Conservation (phyloP, 2,329 filamentous ascomycete species). For the Aureobasidium sp. region DNA sequence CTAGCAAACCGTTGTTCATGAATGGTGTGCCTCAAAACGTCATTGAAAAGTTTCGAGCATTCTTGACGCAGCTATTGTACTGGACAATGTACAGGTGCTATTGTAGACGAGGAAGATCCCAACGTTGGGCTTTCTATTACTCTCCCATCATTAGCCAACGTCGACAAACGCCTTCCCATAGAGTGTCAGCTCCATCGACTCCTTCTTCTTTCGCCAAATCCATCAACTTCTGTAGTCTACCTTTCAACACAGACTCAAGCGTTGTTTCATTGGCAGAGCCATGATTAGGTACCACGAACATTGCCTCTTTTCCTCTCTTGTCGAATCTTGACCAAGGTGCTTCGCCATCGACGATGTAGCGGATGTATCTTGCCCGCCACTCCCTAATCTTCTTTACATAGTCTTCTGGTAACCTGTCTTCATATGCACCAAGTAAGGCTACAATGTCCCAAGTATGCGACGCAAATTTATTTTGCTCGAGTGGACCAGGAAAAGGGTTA, state of each 20-base stretch:
- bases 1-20: background rate
- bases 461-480: conserved; percentile 13
- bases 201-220: background rate
- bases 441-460: conserved; percentile 18
- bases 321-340: conserved; percentile 11
- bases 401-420: background rate
- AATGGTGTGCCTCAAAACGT: background rate
- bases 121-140: background rate
- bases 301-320: background rate
- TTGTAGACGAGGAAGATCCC: too few species aligned
- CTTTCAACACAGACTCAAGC: background rate
- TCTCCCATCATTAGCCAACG: conserved; percentile 12
- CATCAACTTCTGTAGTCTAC: background rate
- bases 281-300: background rate
- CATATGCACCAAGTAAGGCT: conserved; percentile 14
- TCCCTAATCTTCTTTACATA: conserved; percentile 2
- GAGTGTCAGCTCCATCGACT: background rate
- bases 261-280: background rate
- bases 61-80: too few species aligned
- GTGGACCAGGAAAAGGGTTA: conserved; percentile 15
- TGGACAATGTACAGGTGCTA: too few species aligned
- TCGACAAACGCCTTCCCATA: conserved; percentile 12
- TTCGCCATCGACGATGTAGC: conserved; percentile 8
- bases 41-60: background rate
- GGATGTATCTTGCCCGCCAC: conserved; percentile 9